phyloP scores from a whole-genome alignment of 148 eudicot species.

The Rhododendron ovatum region DNA sequence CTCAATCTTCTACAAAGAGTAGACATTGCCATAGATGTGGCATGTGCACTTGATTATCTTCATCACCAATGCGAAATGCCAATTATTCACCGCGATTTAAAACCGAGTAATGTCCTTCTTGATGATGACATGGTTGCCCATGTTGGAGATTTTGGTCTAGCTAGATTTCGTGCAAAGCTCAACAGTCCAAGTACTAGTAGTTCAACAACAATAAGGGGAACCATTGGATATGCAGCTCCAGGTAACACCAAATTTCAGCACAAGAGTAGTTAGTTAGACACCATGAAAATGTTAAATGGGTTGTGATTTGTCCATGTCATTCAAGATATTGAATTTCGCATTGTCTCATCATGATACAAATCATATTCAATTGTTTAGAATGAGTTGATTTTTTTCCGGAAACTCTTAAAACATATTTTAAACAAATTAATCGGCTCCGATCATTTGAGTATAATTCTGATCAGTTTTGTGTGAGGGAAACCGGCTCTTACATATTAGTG shows the following conservation, averaged over 20 bases:
- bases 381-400: too few relatives aligned
- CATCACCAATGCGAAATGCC: background rate
- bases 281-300: too few relatives aligned
- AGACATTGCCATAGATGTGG: background rate
- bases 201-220: background rate
- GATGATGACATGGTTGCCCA: background rate
- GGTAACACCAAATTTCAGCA: background rate
- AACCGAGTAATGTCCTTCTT: background rate
- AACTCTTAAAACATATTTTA: too few relatives aligned
- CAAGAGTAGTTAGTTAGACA: too few relatives aligned
- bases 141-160: background rate
- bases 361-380: too few relatives aligned
- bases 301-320: too few relatives aligned
- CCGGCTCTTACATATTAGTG: too few relatives aligned
- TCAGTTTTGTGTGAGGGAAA: too few relatives aligned
- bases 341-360: too few relatives aligned
- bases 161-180: background rate
- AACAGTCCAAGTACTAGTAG: background rate
- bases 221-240: background rate
- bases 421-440: too few relatives aligned
- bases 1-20: background rate
- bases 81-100: background rate
- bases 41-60: constrained; percentile 10
- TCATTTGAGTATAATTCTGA: too few relatives aligned
- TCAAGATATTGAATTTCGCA: too few relatives aligned